Base-by-base conservation (phyloP, 1,284 basidiomycete species). In the Calocybe gambosa region DNA sequence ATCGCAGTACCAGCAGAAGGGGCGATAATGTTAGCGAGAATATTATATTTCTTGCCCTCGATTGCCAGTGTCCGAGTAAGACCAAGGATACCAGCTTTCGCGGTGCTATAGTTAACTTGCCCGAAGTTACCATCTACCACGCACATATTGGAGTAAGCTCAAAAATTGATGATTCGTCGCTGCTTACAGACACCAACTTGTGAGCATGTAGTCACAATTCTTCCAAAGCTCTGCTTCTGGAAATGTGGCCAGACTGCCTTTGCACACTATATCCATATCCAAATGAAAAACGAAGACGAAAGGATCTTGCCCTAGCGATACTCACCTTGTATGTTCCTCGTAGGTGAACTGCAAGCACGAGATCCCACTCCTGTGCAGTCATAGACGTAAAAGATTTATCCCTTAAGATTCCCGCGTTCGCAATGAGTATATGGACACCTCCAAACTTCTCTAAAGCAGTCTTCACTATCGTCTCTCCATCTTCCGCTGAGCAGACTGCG, bases 211-310 rank as follows among this genome's bases (percentile, higher is more conserved):
- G 91, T 96, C 48, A 99, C 78, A 60, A 99, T 95, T 48, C 96
- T 85, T 26, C 96, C 95, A 63, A 88, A 98, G 69, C 93, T 94
- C 64, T 99, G 96, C 70, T 95, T 89, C 67, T 89, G 85, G 78
- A 99, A 97, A 61, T 93, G 75, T 2, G 95, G 93, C 96, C 94
- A 99, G 29, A 92, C 89, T 10, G 95, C 95, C 64, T 96, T 92
- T 47, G 83, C 86, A 58, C 89, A 91, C 85, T 89, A 46, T 16
- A 19, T 35, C 12, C 25, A 9, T 8, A 23, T 40, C 13, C 20
- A 5, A 3, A 25, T 42, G 21, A 21, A 19, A 16, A 38, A 12
- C 18, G 20, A 3, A 25, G 7, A 25, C 10, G 23, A 18, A n/a
- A 46, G 42, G 38, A 34, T 20, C 42, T 8, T 1, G 15, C 20